A percentile compares a stretch with the other conserved stretches of the same genome.
Conservation (phyloP, 2,329 filamentous ascomycete species). For the Aspergillus caelatus region DNA sequence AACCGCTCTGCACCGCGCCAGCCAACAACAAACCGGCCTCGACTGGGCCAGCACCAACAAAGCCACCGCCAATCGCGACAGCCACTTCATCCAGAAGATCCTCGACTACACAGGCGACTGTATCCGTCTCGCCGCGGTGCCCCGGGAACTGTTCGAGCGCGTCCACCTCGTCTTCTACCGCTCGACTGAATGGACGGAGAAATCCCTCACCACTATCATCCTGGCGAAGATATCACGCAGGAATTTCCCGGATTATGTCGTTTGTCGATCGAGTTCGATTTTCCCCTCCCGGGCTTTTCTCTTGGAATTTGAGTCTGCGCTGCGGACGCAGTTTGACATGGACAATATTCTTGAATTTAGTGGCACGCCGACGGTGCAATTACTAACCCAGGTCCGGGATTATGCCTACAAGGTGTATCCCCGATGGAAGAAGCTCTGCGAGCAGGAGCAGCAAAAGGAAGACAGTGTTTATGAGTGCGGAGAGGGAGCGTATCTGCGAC, state of each 20-base stretch:
- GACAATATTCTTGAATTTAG: constrained; percentile 82
- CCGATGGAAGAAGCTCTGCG: constrained; percentile 74
- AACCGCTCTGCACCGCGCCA: constrained; percentile 71
- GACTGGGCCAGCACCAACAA: constrained; percentile 58
- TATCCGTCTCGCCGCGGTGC: constrained; percentile 72
- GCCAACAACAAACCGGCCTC: constrained; percentile 75
- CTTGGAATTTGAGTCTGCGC: constrained; percentile 85
- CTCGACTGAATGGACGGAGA: constrained; percentile 96
- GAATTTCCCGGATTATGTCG: constrained; percentile 88
- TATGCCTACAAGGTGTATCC: constrained; percentile 75
- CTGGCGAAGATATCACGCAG: constrained; percentile 84
- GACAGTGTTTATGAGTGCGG: constrained; percentile 75
- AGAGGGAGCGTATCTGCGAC: constrained; percentile 84
- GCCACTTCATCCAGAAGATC: constrained; percentile 77
- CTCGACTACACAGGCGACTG: constrained; percentile 77
- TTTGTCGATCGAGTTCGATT: constrained; percentile 86
- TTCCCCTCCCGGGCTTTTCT: constrained; percentile 75
- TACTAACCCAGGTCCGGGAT: constrained; percentile 68
- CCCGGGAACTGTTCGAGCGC: constrained; percentile 83
- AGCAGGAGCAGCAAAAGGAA: constrained; percentile 78
- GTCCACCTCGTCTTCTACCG: constrained; percentile 96
- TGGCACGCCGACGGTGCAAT: constrained; percentile 67
- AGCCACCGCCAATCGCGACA: constrained; percentile 64
- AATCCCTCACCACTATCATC: constrained; percentile 92
- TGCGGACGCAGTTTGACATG: constrained; percentile 78